These are phyloP conservation scores for Haematococcus sp. DNA, from an alignment of 139 green algal species.

Conservation along the genomic window DNA sequence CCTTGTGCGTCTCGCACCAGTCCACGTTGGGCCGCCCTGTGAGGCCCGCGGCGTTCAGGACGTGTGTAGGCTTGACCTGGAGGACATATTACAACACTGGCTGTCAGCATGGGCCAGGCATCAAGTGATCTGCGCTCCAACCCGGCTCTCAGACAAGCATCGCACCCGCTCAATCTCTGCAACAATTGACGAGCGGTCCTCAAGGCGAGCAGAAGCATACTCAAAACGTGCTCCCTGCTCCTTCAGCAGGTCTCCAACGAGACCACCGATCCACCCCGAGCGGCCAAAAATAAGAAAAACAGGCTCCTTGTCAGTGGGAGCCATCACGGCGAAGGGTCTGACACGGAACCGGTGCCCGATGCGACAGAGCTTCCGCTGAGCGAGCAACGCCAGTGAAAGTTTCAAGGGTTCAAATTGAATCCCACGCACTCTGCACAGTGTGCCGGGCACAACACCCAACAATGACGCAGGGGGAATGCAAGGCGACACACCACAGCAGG, in stretches of 20 bases:
- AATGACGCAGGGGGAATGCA: too few relatives aligned
- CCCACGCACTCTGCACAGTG: too few relatives aligned
- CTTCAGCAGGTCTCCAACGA: conserved; percentile 78
- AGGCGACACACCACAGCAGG: too few relatives aligned
- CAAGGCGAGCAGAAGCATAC: conserved; percentile 79
- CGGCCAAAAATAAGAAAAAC: conserved; percentile 88
- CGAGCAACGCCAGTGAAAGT: too few relatives aligned
- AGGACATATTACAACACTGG: neutral
- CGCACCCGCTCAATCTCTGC: conserved; percentile 86
- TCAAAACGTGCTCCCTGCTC: conserved; percentile 78
- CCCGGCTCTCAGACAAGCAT: neutral
- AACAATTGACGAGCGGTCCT: conserved; percentile 80
- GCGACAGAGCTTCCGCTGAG: too few relatives aligned
- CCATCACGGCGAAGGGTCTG: too few relatives aligned
- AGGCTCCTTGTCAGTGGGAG: neutral
- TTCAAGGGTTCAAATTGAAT: too few relatives aligned
- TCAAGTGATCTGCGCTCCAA: neutral
- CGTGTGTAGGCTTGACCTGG: conserved; percentile 90
- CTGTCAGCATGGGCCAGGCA: neutral
- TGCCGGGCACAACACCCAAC: too few relatives aligned
- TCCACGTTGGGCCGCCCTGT: conserved; percentile 97
- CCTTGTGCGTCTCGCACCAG: conserved; percentile 97
- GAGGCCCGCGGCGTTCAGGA: conserved; percentile 92
- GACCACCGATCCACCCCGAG: conserved; percentile 86
- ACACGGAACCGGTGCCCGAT: too few relatives aligned